Conservation (phyloP, 1,284 basidiomycete species). For the Trichosporon coremiiforme region DNA sequence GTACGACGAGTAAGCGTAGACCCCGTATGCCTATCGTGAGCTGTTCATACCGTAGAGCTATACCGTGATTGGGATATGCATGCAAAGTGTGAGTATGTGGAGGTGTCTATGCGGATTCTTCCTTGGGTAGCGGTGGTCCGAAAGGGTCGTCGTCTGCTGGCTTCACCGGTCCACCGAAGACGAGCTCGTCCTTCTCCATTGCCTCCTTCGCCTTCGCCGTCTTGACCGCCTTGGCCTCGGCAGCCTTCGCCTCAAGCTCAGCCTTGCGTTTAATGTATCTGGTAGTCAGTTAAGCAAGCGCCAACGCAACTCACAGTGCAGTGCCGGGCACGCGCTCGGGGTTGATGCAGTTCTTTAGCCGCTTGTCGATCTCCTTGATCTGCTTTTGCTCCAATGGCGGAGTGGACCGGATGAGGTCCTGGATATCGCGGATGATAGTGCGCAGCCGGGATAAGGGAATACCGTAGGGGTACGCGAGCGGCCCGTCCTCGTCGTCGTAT, state of each 20-base stretch:
- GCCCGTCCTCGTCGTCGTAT: constrained; percentile 8
- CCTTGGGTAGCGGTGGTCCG: constrained; percentile 6
- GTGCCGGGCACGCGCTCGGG: constrained; percentile 89
- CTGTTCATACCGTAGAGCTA: background rate
- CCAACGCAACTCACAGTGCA: constrained; percentile 61
- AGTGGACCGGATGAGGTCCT: constrained; percentile 61
- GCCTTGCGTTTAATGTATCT: constrained; percentile 57
- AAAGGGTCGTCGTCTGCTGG: constrained; percentile 17
- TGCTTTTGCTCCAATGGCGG: constrained; percentile 73
- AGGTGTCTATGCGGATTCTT: background rate
- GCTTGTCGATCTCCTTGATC: constrained; percentile 81
- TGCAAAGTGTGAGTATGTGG: constrained; percentile 3
- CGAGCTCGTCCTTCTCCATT: constrained; percentile 34
- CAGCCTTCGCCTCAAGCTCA: constrained; percentile 48
- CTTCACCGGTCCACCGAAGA: constrained; percentile 41
- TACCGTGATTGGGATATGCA: background rate
- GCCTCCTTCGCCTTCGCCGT: constrained; percentile 36
- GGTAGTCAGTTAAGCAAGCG: constrained; percentile 9
- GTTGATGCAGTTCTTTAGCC: constrained; percentile 83
- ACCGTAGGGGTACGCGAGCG: constrained; percentile 33
- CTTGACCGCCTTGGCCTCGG: constrained; percentile 46
- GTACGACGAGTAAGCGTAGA: background rate
- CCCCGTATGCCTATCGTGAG: background rate
- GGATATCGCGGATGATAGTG: constrained; percentile 62
- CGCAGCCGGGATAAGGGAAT: constrained; percentile 51